Evolutionary conservation across 495 filamentous ascomycete species (phyloP), one percentile per base, ranked within the genome.

Genomic region (Xylaria telfairii): DNA sequence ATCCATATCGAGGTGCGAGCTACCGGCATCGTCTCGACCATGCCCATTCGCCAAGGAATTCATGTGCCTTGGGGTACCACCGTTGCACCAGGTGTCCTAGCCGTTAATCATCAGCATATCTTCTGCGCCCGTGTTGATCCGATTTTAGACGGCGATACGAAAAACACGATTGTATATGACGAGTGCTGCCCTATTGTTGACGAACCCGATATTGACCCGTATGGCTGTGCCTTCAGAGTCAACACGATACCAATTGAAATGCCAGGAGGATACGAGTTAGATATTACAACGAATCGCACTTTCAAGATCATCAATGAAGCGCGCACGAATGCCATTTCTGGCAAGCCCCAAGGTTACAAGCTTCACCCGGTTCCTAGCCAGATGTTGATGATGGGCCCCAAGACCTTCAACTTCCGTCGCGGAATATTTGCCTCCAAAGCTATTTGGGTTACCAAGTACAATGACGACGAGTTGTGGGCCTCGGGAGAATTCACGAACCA

Each of bases 401-500:
- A 89, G 9, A 86, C 85, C 71, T 87, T 87, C 75, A 85, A 93
- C 66, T 84, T 86, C 73, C 85, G 85, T 70, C 87, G 92, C 41
- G 91, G 91, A 13, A 90, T 92, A 78, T 94, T 94, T 76, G 88
- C 91, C 3, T 90, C 90, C 72, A 88, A 90, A 69, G 89, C 91
- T 53, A 84, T 94, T 65, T 94, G 92, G 81, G 88, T 93, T 13
- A 92, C 90, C 3, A 86, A 84, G 46, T 90, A 93, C 77, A 83
- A 80, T 32, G 92, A 93, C 71, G 88, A 84, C 17, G 92, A 94
- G 74, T 79, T 93, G 3, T 94, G 87, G 73, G 89, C 92, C 0
- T 92, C 88, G 9, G 92, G 92, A 8, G 88, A 90, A 75, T 95
- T 93, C 77, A 95, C 92, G 1, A 89, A 94, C 69, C 92, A 95